A percentile compares a stretch with the other conserved stretches of the same genome.
Evolutionary conservation across 1,284 basidiomycete species (phyloP).

Genomic region (Volvariella surrecta): DNA sequence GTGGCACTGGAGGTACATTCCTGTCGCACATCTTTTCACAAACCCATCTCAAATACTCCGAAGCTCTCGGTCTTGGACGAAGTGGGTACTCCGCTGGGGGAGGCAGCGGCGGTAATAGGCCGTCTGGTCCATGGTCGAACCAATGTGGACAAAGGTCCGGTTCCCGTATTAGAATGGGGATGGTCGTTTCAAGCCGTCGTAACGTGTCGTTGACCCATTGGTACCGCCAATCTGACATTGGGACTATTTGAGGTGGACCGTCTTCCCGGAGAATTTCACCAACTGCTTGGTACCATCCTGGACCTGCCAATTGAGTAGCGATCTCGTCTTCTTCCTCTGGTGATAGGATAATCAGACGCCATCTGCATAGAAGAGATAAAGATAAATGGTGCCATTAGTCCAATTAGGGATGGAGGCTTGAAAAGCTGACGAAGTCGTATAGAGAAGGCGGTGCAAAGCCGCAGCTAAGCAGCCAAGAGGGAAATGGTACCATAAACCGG

Average conservation of each 20-base stretch:
- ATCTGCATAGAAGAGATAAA: constrained; percentile 32
- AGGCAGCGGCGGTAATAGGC: constrained; percentile 42
- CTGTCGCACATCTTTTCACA: constrained; percentile 41
- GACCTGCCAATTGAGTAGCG: constrained; percentile 64
- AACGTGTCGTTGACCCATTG: constrained; percentile 74
- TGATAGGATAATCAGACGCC: constrained; percentile 80
- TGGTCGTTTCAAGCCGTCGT: constrained; percentile 60
- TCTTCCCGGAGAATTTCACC: constrained; percentile 68
- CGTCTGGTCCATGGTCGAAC: constrained; percentile 40
- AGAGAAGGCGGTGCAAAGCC: neutral
- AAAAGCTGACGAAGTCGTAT: too few relatives aligned
- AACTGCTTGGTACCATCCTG: constrained; percentile 81
- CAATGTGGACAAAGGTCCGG: constrained; percentile 44
- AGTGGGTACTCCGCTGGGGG: constrained; percentile 69
- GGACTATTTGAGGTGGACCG: constrained; percentile 54
- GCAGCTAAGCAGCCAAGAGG: neutral
- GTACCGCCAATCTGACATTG: constrained; percentile 77
- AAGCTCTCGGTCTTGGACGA: constrained; percentile 59
- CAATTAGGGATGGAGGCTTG: too few relatives aligned
- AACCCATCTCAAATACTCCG: constrained; percentile 51
- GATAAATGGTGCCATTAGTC: neutral
- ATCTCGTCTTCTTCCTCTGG: constrained; percentile 88
- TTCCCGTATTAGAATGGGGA: constrained; percentile 58
- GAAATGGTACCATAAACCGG: constrained; percentile 7
- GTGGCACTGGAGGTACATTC: constrained; percentile 32